A percentile compares a stretch with the other conserved stretches of the same genome.
phyloP scores from a whole-genome alignment of 129 eudicot species.

The Escallonia herrerae region DNA sequence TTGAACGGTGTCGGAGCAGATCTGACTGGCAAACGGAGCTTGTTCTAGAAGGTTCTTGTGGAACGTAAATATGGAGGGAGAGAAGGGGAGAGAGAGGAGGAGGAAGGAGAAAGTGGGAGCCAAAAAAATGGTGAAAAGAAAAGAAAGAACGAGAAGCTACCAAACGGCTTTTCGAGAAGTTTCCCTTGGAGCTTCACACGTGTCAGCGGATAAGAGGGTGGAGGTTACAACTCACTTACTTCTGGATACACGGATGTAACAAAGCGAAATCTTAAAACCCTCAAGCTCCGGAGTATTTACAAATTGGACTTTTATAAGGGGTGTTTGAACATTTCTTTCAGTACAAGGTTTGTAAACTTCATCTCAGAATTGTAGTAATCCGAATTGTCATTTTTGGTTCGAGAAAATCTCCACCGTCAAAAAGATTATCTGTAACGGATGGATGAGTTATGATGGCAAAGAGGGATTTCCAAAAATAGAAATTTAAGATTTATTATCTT shows the following conservation, averaged over 20 bases:
- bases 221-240: neutral
- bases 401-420: too few relatives aligned
- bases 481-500: too few relatives aligned
- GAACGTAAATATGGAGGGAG: neutral
- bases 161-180: slow-evolving; percentile 30
- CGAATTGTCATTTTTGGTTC: too few relatives aligned
- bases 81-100: slow-evolving; percentile 3
- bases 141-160: slow-evolving; percentile 47
- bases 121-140: neutral
- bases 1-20: slow-evolving; percentile 15
- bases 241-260: neutral
- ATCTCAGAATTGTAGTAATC: too few relatives aligned
- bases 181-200: slow-evolving; percentile 18
- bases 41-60: slow-evolving; percentile 60
- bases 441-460: too few relatives aligned
- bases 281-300: too few relatives aligned
- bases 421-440: too few relatives aligned
- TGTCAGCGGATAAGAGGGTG: slow-evolving; percentile 13
- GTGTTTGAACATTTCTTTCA: too few relatives aligned
- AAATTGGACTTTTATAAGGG: too few relatives aligned
- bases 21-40: slow-evolving; percentile 1
- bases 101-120: neutral
- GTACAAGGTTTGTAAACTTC: too few relatives aligned
- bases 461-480: too few relatives aligned
- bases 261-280: too few relatives aligned